phyloP scores from a whole-genome alignment of 2,329 filamentous ascomycete species.

The Colletotrichum sp. region DNA sequence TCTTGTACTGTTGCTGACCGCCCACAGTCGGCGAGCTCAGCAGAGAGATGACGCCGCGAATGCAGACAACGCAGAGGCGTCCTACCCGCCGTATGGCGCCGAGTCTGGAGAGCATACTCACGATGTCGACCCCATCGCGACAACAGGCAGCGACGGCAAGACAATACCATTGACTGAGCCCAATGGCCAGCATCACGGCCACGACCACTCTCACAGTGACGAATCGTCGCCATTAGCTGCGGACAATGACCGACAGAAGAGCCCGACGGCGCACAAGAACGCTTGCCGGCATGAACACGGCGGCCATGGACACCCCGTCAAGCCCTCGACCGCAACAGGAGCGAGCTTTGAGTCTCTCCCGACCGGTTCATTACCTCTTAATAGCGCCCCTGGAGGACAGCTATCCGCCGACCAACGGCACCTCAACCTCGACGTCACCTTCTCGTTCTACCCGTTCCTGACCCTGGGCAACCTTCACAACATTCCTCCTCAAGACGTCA shows the following conservation, averaged over 20 bases:
- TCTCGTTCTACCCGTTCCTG: conserved; percentile 49
- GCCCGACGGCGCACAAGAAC: background rate
- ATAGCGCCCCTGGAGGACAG: background rate
- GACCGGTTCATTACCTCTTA: background rate
- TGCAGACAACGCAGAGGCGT: conserved; percentile 29
- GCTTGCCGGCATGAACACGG: background rate
- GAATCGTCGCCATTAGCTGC: background rate
- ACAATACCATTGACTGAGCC: conserved; percentile 3
- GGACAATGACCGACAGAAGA: background rate
- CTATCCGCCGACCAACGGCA: conserved; percentile 33
- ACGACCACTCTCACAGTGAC: background rate
- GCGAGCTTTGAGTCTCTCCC: background rate
- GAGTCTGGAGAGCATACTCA: conserved; percentile 28
- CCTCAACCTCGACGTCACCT: conserved; percentile 39
- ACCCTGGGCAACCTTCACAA: conserved; percentile 36
- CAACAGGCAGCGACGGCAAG: conserved; percentile 31
- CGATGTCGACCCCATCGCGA: conserved; percentile 32
- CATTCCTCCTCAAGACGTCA: conserved; percentile 50
- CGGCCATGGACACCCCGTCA: background rate
- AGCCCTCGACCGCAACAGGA: background rate
- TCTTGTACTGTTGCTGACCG: background rate
- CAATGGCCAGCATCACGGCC: background rate
- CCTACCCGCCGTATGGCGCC: conserved; percentile 32
- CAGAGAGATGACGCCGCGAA: conserved; percentile 29
- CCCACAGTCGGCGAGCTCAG: conserved; percentile 31